Conservation (phyloP, 495 filamentous ascomycete genomes). For the Aspergillus saccharolyticus region DNA sequence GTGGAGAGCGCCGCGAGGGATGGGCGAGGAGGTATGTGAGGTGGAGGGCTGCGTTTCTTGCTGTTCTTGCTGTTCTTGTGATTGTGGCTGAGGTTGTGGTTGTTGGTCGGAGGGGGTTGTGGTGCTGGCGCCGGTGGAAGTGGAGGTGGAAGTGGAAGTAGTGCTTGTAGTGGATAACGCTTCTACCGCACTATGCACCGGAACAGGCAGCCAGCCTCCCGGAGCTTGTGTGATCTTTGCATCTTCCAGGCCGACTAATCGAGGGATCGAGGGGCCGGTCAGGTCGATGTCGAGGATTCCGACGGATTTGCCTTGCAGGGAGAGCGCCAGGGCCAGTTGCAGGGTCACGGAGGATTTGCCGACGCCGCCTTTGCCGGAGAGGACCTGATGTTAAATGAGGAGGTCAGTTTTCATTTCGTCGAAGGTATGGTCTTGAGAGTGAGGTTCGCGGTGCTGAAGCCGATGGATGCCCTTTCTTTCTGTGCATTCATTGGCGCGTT, state of each 20-base stretch:
- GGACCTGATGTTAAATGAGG: constrained; percentile 48
- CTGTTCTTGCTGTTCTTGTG: too few relatives aligned
- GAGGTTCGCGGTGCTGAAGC: too few relatives aligned
- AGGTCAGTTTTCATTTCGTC: too few relatives aligned
- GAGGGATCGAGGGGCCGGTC: constrained; percentile 92
- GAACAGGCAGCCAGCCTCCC: constrained; percentile 83
- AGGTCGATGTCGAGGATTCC: constrained; percentile 96
- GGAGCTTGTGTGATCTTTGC: constrained; percentile 86
- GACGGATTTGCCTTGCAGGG: constrained; percentile 75
- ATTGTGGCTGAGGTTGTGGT: too few relatives aligned
- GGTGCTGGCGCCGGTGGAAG: constrained; percentile 8
- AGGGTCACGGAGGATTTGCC: constrained; percentile 96
- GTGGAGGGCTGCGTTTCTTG: too few relatives aligned
- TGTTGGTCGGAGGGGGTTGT: background rate
- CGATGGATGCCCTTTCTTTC: too few relatives aligned
- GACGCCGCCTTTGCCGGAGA: constrained; percentile 96
- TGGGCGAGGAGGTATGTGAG: background rate
- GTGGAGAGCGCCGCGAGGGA: constrained; percentile 56
- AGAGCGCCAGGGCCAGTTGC: constrained; percentile 87
- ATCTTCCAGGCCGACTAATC: constrained; percentile 83
- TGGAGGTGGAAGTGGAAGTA: constrained; percentile 22
- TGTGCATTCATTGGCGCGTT: constrained; percentile 19
- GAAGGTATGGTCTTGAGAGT: too few relatives aligned
- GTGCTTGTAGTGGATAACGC: constrained; percentile 4
- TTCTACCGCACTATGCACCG: constrained; percentile 50